Evolutionary conservation across 345 rosid genomes (phyloP), one percentile per base, ranked within the genome.

Genomic region (Lepidium sativum): DNA sequence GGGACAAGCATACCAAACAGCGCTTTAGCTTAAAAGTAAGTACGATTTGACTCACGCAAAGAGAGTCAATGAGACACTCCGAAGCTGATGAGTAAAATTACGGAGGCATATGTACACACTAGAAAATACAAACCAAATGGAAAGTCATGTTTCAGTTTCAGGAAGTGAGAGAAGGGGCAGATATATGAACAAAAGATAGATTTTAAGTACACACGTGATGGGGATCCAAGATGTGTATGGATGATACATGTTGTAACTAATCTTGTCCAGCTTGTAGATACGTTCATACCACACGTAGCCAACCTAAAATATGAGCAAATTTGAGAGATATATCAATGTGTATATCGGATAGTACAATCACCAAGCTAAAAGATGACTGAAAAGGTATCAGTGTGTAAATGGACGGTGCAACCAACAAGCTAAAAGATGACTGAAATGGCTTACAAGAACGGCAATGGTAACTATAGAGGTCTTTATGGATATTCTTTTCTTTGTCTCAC

Each of bases 191-290:
- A 6, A 60, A 45, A 18, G 10, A 53, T 32, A 50, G 33, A 10
- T 15, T 49, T 17, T n/a, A 5, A 17, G 34, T 21, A 80, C 95
- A 54, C 63, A 94, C 97, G 96, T 90, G 63, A 94, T 94, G n/a
- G 97, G 99, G 52, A 94, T 94, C 99, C 97, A 94, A 15, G 99
- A 94, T 68, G 99, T 88, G 79, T 94, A 94, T 4, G 99, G 99
- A 61, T 94, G 99, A 77, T 77, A 83, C 83, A 81, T 86, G 86
- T 94, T 94, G 84, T 94, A 94, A 35, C 95, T 40, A 60, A 84
- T 84, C 75, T 86, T 90, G 74, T 94, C 99, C 75, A 94, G 76
- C 82, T 77, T 94, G 88, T 94, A 94, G 47, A 94, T 86, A 49
- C 38, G 84, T 69, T 94, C 99, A 72, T 86, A 90, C 99, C 99